Conservation (phyloP, 495 filamentous ascomycete genomes). For the Tuber calosporum region DNA sequence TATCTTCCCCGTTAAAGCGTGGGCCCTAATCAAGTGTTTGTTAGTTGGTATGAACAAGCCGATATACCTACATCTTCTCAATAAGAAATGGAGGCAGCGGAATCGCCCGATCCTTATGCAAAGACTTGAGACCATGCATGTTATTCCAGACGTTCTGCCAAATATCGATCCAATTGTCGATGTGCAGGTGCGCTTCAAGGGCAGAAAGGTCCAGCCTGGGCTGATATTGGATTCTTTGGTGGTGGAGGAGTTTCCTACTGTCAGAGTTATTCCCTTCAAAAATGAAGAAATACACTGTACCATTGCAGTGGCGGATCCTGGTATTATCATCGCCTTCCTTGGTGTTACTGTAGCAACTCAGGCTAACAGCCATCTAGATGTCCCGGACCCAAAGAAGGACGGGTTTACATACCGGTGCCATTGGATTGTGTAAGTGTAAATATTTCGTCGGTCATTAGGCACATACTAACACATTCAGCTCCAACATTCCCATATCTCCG, state of each 20-base stretch:
- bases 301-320: constrained; percentile 72
- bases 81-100: constrained; percentile 79
- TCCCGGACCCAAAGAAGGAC: constrained; percentile 72
- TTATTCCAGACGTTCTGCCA: constrained; percentile 89
- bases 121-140: constrained; percentile 77
- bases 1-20: not conserved
- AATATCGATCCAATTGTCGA: constrained; percentile 70
- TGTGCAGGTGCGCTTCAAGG: constrained; percentile 69
- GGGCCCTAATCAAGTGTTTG: not conserved
- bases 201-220: constrained; percentile 61
- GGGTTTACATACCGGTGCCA: constrained; percentile 72
- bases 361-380: constrained; percentile 49
- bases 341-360: not conserved
- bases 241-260: constrained; percentile 61
- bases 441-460: constrained; percentile 8
- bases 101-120: constrained; percentile 69
- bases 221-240: constrained; percentile 63
- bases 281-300: constrained; percentile 71
- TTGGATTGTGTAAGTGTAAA: constrained; percentile 62
- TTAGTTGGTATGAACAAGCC: constrained; percentile 70
- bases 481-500: constrained; percentile 53
- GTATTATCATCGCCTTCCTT: constrained; percentile 7
- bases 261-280: constrained; percentile 80
- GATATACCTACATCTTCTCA: constrained; percentile 84
- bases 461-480: constrained; percentile 21